phyloP scores from a whole-genome alignment of 1,139 yeast species.

The Schwanniomyces etchellsii region DNA sequence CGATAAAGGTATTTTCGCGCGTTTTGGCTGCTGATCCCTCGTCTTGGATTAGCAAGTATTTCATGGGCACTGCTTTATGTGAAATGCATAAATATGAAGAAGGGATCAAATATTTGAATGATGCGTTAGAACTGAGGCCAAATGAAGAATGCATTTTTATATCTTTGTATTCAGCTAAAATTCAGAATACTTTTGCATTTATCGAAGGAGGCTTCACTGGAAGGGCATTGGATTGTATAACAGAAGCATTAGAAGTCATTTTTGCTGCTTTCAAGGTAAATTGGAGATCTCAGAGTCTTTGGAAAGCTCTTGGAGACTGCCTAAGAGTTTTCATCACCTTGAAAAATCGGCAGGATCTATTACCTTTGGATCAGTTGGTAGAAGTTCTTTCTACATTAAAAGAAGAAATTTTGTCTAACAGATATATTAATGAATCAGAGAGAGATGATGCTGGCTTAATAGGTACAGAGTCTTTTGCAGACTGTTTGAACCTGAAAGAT shows the following conservation, averaged over 20 bases:
- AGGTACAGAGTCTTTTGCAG: constrained; percentile 10
- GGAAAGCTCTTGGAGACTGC: constrained; percentile 51
- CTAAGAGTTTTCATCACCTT: constrained; percentile 40
- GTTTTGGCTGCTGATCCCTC: constrained; percentile 46
- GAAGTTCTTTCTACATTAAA: constrained; percentile 23
- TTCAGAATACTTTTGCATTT: constrained; percentile 49
- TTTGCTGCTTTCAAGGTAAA: constrained; percentile 28
- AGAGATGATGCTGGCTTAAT: background rate
- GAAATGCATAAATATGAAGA: constrained; percentile 34
- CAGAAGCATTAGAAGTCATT: constrained; percentile 48
- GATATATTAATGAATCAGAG: constrained; percentile 2
- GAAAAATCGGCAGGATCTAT: constrained; percentile 33
- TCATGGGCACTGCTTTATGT: constrained; percentile 59
- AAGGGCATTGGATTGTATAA: constrained; percentile 37
- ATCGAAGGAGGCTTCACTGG: constrained; percentile 61
- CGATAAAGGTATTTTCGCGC: constrained; percentile 71
- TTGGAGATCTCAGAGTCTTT: constrained; percentile 39
- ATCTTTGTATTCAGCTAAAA: constrained; percentile 53
- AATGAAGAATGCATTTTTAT: constrained; percentile 52
- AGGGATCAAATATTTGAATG: constrained; percentile 26
- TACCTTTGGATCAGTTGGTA: constrained; percentile 39
- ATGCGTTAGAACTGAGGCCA: constrained; percentile 39
- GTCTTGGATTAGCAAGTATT: constrained; percentile 56
- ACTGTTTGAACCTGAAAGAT: constrained; percentile 11
- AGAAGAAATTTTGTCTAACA: background rate